Evolutionary conservation across 2,329 filamentous ascomycete species (phyloP), one percentile per base, ranked within the genome.

Genomic region (Setomelanomma holmii): DNA sequence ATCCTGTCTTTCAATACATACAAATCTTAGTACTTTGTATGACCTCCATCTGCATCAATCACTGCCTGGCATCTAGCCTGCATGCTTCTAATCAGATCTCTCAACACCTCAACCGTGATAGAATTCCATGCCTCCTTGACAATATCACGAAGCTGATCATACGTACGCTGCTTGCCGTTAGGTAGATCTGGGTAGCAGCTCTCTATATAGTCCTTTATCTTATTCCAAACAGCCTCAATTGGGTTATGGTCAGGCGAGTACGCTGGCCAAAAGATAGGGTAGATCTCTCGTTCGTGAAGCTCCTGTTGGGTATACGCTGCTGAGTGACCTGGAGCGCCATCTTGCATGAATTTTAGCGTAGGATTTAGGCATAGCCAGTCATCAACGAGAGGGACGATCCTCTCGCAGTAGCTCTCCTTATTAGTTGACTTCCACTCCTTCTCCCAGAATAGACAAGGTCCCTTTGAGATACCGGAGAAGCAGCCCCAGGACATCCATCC

Each of bases 371-470:
- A 14, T 30, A 58, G 17, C 51, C 44, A 58, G 17, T 48, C 44
- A 21, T 36, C 30, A 5, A 36, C 19, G 3, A 36, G 17, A 34
- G 58, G 53, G 14, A 63, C 36, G 49, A 53, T 63, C 36, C 42
- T 41, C 45, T 57, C 41, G 33, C 24, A 44, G 49, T 67, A 71
- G 17, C 46, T 59, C 33, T 66, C 45, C 8, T 40, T 43, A n/a
- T 57, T 65, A 23, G 72, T 71, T 24, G 34, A 52, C 20, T 60
- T 60, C 66, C 53, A 73, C 35, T 69, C 67, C 53, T 72, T 72
- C 56, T 71, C 63, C 68, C 54, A 73, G 49, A 72, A 69, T 17
- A 72, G 41, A 16, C 51, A 53, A 24, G 56, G 62, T 6, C 67
- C 66, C 55, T 68, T 70, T 8, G 34, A 38, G 27, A 16, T 30